These are phyloP conservation scores for Coprinopsis sp. DNA, from an alignment of 768 basidiomycete species.

Conservation along the genomic window DNA sequence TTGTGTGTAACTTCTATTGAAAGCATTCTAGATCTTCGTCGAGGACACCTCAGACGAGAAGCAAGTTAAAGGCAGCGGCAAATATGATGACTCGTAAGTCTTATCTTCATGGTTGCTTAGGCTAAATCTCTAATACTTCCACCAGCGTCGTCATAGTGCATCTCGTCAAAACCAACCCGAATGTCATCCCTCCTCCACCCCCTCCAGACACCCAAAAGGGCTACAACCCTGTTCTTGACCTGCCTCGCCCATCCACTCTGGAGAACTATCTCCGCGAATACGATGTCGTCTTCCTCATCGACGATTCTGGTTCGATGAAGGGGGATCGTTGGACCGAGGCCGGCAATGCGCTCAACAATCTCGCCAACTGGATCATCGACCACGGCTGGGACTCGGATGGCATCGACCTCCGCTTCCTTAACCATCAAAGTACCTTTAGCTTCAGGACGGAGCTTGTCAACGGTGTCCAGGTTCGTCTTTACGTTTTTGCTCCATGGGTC, in stretches of 20 bases:
- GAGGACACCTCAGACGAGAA: not conserved
- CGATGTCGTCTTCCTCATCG: constrained; percentile 24
- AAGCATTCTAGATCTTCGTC: not conserved
- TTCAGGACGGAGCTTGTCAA: not conserved
- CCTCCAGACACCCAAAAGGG: constrained; percentile 5
- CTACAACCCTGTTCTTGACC: constrained; percentile 15
- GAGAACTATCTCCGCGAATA: constrained; percentile 21
- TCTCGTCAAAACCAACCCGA: constrained; percentile 11
- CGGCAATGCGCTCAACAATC: constrained; percentile 23
- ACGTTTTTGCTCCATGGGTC: not conserved
- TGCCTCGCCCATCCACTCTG: constrained; percentile 11
- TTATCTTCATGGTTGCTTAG: too few relatives aligned
- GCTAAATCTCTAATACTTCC: too few relatives aligned
- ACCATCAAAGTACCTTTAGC: constrained; percentile 7
- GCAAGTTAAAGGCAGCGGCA: not conserved
- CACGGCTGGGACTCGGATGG: constrained; percentile 17
- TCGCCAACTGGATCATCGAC: constrained; percentile 23
- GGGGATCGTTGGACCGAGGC: constrained; percentile 22
- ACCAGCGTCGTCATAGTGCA: not conserved
- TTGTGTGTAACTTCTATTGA: not conserved
- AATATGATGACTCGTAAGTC: not conserved
- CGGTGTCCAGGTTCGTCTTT: constrained; percentile 2
- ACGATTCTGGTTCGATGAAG: constrained; percentile 27
- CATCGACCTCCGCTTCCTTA: constrained; percentile 26
- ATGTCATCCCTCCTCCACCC: constrained; percentile 13